Evolutionary conservation across 352 stramenopile species (phyloP), one percentile per base, ranked within the genome.

Genomic region (Phytopythium vexans): DNA sequence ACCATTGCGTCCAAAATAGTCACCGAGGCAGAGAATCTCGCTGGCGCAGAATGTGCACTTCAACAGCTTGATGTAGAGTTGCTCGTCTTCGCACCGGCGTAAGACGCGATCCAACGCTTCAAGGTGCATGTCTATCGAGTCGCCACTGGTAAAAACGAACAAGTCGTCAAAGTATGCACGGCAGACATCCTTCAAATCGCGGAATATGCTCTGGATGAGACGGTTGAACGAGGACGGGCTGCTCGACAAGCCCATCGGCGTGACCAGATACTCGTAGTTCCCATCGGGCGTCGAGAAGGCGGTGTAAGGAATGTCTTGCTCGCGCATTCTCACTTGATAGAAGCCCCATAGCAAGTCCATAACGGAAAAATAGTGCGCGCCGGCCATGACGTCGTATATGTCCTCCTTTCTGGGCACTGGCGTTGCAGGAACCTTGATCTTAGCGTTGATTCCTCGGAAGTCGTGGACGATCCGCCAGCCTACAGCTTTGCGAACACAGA

Each of bases 391-490:
- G 53, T 69, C 47, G 39, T 60, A 54, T 27, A 64, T 49, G 12
- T 62, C 47, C 47, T 70, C 52, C 44, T 73, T 69, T 1, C 64
- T 27, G n/a, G n/a, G n/a, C n/a, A n/a, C n/a, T n/a, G n/a, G n/a
- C 6, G 60, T 56, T 35, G 63, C 68, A 35, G 60, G 52, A 11
- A 64, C 52, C 12, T 41, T 34, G 15, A 59, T 55, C 3, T 46
- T 61, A 15, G 54, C 50, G 12, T 12, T 40, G 6, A 63, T 38
- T 33, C 56, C 53, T 7, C 61, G 56, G 41, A 59, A 69, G 27
- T 58, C 58, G 32, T 75, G 66, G 7, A 71, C 50, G 37, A 75
- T 72, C 11, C 58, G 32, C 62, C 62, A 70, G 14, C 62, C 58
- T 4, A 62, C 56, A 4, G 62, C 43, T 36, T 75, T 69, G 2